Evolutionary conservation across 495 filamentous ascomycete genomes (phyloP), one percentile per base, ranked within the genome.

Genomic region (Poronia punctata): DNA sequence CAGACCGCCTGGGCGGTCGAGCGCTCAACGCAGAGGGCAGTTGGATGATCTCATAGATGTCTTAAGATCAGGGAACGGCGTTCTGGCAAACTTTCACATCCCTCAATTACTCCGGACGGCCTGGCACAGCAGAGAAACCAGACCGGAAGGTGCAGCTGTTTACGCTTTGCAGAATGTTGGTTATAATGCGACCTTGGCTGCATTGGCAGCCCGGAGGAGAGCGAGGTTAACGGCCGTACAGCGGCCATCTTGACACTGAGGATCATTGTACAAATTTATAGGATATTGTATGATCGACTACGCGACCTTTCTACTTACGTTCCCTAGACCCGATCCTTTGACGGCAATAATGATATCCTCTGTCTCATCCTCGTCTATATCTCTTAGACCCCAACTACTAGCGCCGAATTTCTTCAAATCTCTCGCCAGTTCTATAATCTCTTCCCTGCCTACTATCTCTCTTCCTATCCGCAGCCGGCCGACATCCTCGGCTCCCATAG

Each of bases 271-370:
- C 42, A 54, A 46, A 58, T 48, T 44, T 40, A 48, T 53, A 49
- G 38, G 51, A 49, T 53, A 48, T 50, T 34, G 33, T 46, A 43
- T 43, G 36, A 30, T 27, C 35, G 41, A 49, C 73, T 75, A 98
- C 54, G 85, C 85, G 57, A 96, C 81, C 65, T 97, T 97, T 44
- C 88, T 76, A 24, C 89, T 92, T 31, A 96, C 83, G 62, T 99
- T 99, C 4, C 93, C 93, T 31, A 99, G 86, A 15, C 93, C 93
- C 53, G 76, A 82, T 19, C 93, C 93, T 49, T 96, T 92, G 20
- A 99, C 79, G 43, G 87, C 94, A 35, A 97, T 74, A 24, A 96
- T 76, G 28, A 96, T 68, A 59, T 90, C 85, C 5, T 65, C 75
- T 14, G 69, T 68, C 25, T 72, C 76, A 39, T 82, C 79, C 9